Evolutionary conservation across 1,284 basidiomycete genomes (phyloP).

Genomic region (Marasmius tenuissimus): DNA sequence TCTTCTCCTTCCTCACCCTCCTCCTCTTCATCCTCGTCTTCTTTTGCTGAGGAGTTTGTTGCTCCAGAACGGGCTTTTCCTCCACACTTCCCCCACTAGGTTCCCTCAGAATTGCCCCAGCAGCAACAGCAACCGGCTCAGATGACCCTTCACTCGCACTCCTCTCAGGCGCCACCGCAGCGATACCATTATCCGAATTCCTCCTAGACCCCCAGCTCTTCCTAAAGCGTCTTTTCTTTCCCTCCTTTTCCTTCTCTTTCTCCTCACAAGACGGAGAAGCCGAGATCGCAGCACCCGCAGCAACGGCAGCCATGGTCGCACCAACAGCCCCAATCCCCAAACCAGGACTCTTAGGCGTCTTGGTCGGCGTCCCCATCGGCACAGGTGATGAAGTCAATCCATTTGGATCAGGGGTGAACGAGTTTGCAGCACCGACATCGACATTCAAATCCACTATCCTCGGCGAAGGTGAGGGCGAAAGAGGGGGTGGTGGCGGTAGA

Average conservation of each 20-base stretch:
- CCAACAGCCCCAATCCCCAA: not conserved
- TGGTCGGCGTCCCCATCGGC: not conserved
- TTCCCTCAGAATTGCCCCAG: not conserved
- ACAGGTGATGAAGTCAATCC: not conserved
- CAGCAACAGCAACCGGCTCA: not conserved
- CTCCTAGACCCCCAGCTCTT: conserved; percentile 20
- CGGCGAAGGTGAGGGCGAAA: conserved; percentile 10
- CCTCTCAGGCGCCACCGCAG: not conserved
- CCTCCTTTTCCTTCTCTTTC: conserved; percentile 9
- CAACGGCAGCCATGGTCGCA: not conserved
- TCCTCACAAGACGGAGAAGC: not conserved
- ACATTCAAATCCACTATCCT: not conserved
- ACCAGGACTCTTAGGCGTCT: not conserved
- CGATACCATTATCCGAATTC: not conserved
- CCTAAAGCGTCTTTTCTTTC: conserved; percentile 23
- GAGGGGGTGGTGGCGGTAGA: not conserved
- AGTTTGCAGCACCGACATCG: not conserved
- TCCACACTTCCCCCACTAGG: not conserved
- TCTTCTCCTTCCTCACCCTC: conserved; percentile 18
- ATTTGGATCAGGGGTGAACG: not conserved
- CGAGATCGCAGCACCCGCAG: not conserved
- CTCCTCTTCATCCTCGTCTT: conserved; percentile 10
- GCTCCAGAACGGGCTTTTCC: not conserved
- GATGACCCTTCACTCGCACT: not conserved
- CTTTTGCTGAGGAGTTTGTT: conserved; percentile 4